Conservation (phyloP, 192 early-diverging fungal species). For the Coemansia sp. region DNA sequence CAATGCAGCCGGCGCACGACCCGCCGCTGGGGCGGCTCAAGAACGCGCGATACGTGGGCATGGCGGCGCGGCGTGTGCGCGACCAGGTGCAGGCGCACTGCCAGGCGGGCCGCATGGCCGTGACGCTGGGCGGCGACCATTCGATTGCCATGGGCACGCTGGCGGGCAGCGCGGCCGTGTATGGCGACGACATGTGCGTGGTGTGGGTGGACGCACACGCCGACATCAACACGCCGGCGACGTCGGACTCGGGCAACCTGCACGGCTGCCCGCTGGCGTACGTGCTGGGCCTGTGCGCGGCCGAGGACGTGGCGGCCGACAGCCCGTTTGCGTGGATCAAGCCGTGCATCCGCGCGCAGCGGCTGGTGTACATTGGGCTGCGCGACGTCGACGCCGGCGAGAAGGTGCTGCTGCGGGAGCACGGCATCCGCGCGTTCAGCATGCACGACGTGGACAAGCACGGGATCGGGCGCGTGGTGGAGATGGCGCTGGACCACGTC, state of each 20-base stretch:
- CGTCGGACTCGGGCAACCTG: conserved; percentile 86
- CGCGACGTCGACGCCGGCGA: conserved; percentile 89
- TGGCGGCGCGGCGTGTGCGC: conserved; percentile 66
- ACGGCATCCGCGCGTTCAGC: conserved; percentile 88
- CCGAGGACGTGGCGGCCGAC: conserved; percentile 25
- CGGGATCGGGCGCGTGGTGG: conserved; percentile 88
- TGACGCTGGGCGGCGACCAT: conserved; percentile 95
- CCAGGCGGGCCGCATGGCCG: conserved; percentile 66
- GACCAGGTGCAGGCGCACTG: conserved; percentile 61
- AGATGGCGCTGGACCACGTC: conserved; percentile 89
- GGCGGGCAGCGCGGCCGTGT: conserved; percentile 66
- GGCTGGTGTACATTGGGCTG: conserved; percentile 93
- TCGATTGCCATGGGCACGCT: conserved; percentile 91
- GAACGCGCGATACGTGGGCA: conserved; percentile 78
- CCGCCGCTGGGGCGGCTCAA: conserved; percentile 77
- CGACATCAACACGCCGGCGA: conserved; percentile 89
- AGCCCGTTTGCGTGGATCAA: conserved; percentile 75
- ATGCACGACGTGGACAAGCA: conserved; percentile 96
- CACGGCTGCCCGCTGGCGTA: conserved; percentile 95
- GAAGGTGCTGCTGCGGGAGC: conserved; percentile 74
- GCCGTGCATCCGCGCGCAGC: conserved; percentile 65
- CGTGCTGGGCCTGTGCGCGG: conserved; percentile 73
- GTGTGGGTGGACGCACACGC: conserved; percentile 96
- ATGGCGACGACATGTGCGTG: conserved; percentile 76
- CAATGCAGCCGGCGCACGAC: conserved; percentile 63